These are phyloP conservation scores for Curvularia verruculosa DNA, from an alignment of 2,329 filamentous ascomycete genomes.

Conservation along the genomic window DNA sequence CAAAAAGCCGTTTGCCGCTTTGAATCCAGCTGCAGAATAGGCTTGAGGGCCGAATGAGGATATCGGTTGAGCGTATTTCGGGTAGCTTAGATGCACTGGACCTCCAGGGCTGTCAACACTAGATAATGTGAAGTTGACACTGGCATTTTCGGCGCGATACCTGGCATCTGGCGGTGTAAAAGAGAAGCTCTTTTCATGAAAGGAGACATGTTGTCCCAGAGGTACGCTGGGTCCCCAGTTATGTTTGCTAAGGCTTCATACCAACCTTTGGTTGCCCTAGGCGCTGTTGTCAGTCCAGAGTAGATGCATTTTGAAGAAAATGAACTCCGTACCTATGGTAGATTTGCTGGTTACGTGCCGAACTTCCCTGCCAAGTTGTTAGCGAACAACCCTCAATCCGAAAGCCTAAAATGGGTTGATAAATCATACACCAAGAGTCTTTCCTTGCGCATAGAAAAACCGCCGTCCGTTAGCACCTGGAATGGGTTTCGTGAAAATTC, in stretches of 20 bases:
- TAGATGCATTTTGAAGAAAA: background rate
- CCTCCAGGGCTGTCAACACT: constrained; percentile 11
- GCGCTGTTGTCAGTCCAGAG: background rate
- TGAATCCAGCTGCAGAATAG: constrained; percentile 11
- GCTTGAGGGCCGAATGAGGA: constrained; percentile 14
- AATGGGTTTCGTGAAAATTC: constrained; percentile 31
- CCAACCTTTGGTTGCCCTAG: constrained; percentile 18
- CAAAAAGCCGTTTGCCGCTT: constrained; percentile 9
- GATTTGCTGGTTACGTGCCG: constrained; percentile 34
- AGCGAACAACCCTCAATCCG: no score
- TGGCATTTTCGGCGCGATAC: constrained; percentile 11
- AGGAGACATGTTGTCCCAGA: constrained; percentile 30
- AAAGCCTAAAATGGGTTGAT: background rate
- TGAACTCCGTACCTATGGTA: constrained; percentile 23
- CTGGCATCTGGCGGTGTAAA: constrained; percentile 32
- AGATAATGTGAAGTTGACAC: constrained; percentile 14
- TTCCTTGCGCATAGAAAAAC: constrained; percentile 37
- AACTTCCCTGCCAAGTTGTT: constrained; percentile 15
- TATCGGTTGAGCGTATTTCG: constrained; percentile 17
- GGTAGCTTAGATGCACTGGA: constrained; percentile 16
- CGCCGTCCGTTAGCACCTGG: constrained; percentile 14
- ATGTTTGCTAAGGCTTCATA: constrained; percentile 19
- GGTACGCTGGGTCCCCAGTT: constrained; percentile 34
- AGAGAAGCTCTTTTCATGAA: constrained; percentile 37
- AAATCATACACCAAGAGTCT: constrained; percentile 27